These are phyloP conservation scores for Vanderwaltozyma tropicalis DNA, from an alignment of 805 yeast genomes.

Conservation along the genomic window DNA sequence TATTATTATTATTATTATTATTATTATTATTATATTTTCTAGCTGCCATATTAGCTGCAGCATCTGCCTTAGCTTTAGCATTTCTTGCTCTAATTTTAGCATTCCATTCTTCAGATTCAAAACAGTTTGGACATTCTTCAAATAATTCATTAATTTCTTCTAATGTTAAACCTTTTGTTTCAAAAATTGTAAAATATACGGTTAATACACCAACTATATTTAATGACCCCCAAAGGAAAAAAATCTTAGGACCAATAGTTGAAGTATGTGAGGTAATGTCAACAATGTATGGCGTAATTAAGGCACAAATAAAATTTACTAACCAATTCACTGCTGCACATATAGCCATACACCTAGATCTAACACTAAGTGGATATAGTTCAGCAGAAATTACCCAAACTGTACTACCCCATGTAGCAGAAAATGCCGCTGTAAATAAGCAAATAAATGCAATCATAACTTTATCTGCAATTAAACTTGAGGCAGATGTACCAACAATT, in stretches of 20 bases:
- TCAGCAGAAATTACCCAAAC: slow-evolving; percentile 65
- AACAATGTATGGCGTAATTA: slow-evolving; percentile 62
- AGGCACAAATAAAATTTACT: slow-evolving; percentile 66
- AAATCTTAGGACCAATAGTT: slow-evolving; percentile 58
- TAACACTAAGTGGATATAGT: slow-evolving; percentile 57
- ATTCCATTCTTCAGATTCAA: slow-evolving; percentile 38
- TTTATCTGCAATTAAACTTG: slow-evolving; percentile 40
- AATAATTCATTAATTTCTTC: slow-evolving; percentile 77
- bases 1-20: no score
- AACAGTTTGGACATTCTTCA: slow-evolving; percentile 46
- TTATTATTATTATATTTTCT: neutral
- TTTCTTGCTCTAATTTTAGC: slow-evolving; percentile 4
- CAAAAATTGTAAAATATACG: slow-evolving; percentile 61
- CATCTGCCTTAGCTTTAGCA: no score
- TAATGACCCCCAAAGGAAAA: slow-evolving; percentile 71
- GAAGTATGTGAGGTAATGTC: slow-evolving; percentile 40
- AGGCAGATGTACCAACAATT: slow-evolving; percentile 42
- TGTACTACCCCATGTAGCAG: slow-evolving; percentile 76
- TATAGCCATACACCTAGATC: slow-evolving; percentile 68
- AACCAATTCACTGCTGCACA: slow-evolving; percentile 76
- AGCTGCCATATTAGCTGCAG: no score
- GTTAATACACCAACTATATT: slow-evolving; percentile 49
- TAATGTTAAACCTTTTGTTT: slow-evolving; percentile 67
- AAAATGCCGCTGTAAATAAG: slow-evolving; percentile 63
- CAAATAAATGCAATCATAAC: slow-evolving; percentile 58